A percentile compares a stretch with the other conserved stretches of the same genome.
These are phyloP conservation scores for Cercophora scortea DNA, from an alignment of 495 filamentous ascomycete species.

Conservation along the genomic window DNA sequence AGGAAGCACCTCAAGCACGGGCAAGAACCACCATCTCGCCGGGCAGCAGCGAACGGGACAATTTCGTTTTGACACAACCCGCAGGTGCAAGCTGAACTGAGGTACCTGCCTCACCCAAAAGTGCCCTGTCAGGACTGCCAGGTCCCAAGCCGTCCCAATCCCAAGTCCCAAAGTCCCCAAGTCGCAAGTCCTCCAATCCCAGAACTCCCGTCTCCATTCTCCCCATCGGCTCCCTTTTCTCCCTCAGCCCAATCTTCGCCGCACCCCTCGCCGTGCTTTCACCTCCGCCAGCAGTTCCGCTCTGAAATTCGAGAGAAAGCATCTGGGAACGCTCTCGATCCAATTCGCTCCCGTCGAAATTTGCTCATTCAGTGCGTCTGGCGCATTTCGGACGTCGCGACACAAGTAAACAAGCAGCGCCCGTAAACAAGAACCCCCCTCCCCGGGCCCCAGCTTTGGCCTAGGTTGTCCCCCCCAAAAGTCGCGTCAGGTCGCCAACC, in stretches of 20 bases:
- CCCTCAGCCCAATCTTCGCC: neutral
- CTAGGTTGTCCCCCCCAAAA: neutral
- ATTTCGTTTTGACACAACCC: too few species aligned
- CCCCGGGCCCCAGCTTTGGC: neutral
- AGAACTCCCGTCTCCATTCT: neutral
- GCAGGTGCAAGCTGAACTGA: too few species aligned
- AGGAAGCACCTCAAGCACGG: too few species aligned
- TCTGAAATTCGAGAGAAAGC: too few species aligned
- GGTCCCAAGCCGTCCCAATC: too few species aligned
- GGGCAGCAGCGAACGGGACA: too few species aligned
- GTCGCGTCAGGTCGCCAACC: neutral
- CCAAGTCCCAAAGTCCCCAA: too few species aligned
- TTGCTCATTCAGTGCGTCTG: neutral
- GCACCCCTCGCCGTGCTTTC: neutral
- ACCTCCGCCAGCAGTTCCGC: neutral
- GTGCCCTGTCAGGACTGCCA: too few species aligned
- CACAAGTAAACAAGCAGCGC: slow-evolving; percentile 1
- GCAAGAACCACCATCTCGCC: too few species aligned
- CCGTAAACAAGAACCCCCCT: neutral
- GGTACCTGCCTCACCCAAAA: too few species aligned
- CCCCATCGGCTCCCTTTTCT: neutral
- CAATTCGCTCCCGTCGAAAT: neutral
- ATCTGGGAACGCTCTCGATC: neutral
- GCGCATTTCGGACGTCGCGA: neutral
- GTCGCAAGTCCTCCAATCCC: too few species aligned